These are phyloP conservation scores for Phragmites australis DNA, from an alignment of 176 grass and related monocot species.

Conservation along the genomic window DNA sequence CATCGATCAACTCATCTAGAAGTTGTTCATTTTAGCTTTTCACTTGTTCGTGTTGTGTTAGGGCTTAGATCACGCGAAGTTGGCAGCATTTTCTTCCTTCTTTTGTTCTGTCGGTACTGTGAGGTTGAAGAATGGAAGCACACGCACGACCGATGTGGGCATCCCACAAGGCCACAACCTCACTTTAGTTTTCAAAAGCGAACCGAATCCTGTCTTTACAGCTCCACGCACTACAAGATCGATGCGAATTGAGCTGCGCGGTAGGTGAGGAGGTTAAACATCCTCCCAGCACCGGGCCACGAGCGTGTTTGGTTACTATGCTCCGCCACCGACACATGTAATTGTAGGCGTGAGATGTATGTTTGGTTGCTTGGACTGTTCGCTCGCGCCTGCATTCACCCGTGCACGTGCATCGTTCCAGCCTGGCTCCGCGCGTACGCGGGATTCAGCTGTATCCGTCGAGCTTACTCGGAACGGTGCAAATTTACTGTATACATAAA, in stretches of 20 bases:
- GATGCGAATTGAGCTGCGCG: slow-evolving; percentile 3
- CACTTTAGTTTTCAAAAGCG: slow-evolving; percentile 26
- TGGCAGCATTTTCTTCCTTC: not conserved
- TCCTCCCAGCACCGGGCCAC: not conserved
- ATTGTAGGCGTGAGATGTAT: no score
- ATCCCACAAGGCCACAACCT: not conserved
- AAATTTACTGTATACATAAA: no score
- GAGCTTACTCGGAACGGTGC: no score
- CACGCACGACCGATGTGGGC: not conserved
- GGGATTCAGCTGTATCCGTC: no score
- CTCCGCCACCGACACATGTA: no score
- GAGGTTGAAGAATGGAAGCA: slow-evolving; percentile 28
- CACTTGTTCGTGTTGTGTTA: not conserved
- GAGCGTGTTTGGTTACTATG: no score
- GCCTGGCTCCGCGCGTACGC: no score
- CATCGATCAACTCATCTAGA: no score
- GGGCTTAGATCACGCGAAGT: not conserved
- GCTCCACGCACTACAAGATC: slow-evolving; percentile 18
- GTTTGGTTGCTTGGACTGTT: no score
- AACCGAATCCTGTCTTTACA: slow-evolving; percentile 30
- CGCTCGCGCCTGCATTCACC: no score
- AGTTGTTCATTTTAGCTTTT: no score
- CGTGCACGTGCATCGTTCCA: no score
- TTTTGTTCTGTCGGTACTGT: not conserved
- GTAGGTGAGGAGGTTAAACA: not conserved